Base-by-base conservation (phyloP, 371 early-diverging fungal genomes). In the Dichotomocladium elegans region DNA sequence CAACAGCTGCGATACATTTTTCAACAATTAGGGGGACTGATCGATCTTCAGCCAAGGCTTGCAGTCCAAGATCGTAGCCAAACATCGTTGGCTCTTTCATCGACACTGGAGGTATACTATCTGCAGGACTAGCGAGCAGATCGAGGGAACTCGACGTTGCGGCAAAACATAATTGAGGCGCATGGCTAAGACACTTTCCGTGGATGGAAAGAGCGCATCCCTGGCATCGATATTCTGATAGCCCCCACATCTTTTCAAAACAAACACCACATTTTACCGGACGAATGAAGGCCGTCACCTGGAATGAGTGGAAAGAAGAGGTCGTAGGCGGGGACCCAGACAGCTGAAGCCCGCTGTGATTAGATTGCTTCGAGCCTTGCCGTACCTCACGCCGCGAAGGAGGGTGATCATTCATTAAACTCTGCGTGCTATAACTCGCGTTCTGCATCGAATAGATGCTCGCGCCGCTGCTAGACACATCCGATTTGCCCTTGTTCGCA, bases 191-290 rank as follows among this genome's bases (percentile, higher is more conserved):
- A 44, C 77, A 77, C 33, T 70, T 48, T 14, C 55, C 91, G 90
- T 64, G 80, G 63, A 25, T 81, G 76, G 60, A 72, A 77, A 25
- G 85, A 77, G 47, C 91, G 41, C 54, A 59, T 22, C 50, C 68
- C 28, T 82, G 81, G 68, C 96, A 96, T 11, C 83, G 68, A 46
- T 88, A 59, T 52, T 91, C 92, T 34, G 82, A 81, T 2, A 86
- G 64, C 9, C 92, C 90, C 90, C 94, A 90, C 42, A 95, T 78
- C 50, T 90, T 89, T 34, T 95, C 95, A 21, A 77, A 72, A 53
- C 96, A 95, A 29, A 72, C 74, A 47, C 91, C 92, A 56, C 96
- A 94, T 21, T 87, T 87, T 24, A 80, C 66, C 4, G 91, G 87
- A 25, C 84, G 72, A 27, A 87, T 33, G 50, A 83, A 90, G 8